Conservation (phyloP, 2,329 filamentous ascomycete genomes). For the Parastagonospora avenae region DNA sequence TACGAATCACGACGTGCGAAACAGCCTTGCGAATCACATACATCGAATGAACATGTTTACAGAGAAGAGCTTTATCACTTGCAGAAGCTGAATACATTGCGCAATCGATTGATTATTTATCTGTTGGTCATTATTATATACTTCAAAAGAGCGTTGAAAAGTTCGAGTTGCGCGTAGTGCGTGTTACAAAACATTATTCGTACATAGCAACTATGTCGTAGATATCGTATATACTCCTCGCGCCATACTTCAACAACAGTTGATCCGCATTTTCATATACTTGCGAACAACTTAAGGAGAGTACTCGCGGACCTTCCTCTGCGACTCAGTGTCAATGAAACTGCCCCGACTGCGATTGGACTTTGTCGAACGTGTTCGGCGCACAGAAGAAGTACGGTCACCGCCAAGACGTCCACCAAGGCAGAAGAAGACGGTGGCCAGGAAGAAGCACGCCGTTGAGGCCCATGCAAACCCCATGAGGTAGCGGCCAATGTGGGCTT, state of each 20-base stretch:
- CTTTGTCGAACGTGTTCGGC: slow-evolving; percentile 57
- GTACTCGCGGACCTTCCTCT: slow-evolving; percentile 70
- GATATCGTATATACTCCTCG: slow-evolving; percentile 21
- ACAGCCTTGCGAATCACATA: too few relatives aligned
- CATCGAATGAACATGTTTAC: too few relatives aligned
- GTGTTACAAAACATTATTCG: slow-evolving; percentile 1
- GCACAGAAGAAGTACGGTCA: slow-evolving; percentile 45
- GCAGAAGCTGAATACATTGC: too few relatives aligned
- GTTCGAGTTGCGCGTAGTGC: too few relatives aligned
- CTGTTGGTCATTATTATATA: too few relatives aligned
- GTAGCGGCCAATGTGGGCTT: slow-evolving; percentile 67
- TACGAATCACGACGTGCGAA: too few relatives aligned
- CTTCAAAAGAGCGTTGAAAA: too few relatives aligned
- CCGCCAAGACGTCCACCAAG: slow-evolving; percentile 60
- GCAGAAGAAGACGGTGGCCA: slow-evolving; percentile 72
- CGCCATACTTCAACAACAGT: not conserved
- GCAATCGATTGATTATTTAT: too few relatives aligned
- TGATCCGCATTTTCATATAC: not conserved
- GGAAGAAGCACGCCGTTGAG: slow-evolving; percentile 67
- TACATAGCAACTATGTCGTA: slow-evolving; percentile 13
- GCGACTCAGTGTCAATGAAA: slow-evolving; percentile 61
- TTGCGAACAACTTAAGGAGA: slow-evolving; percentile 32
- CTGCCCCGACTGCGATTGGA: slow-evolving; percentile 52
- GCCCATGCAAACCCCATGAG: slow-evolving; percentile 81
- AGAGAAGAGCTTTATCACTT: too few relatives aligned